Evolutionary conservation across 805 yeast genomes (phyloP).

Genomic region (Candida xyloterini): DNA sequence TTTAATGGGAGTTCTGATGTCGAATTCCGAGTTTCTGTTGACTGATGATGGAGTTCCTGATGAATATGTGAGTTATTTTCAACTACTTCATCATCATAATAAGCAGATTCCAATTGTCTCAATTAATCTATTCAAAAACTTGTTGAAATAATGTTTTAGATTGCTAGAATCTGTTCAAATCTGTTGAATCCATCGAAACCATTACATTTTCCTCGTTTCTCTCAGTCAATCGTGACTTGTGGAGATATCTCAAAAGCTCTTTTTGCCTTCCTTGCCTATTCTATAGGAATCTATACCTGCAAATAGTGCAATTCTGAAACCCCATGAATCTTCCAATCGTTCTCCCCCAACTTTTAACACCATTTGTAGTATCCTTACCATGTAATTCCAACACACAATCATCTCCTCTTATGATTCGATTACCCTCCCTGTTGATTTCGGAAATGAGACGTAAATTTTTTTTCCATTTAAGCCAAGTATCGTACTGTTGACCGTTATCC

Average conservation of each 20-base stretch:
- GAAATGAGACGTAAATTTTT: conserved; percentile 8
- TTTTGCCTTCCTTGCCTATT: neutral
- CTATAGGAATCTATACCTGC: neutral
- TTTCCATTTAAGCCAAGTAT: conserved; percentile 8
- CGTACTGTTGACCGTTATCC: conserved; percentile 4
- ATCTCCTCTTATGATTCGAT: conserved; percentile 1
- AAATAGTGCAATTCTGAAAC: neutral
- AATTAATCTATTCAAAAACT: no score
- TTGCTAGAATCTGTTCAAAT: no score
- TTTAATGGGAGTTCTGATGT: no score
- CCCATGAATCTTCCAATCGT: neutral
- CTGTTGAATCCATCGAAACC: no score
- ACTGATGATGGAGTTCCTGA: no score
- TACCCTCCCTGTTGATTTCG: conserved; percentile 12
- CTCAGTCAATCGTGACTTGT: neutral
- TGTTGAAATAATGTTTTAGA: no score
- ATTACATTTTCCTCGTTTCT: no score
- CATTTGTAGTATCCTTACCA: neutral
- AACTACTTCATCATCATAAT: no score
- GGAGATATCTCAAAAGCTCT: neutral
- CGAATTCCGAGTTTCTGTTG: no score
- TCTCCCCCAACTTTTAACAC: neutral
- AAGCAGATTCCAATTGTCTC: no score
- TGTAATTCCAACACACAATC: neutral
- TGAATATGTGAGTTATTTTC: no score